Evolutionary conservation across 768 basidiomycete genomes (phyloP), one percentile per base, ranked within the genome.

Genomic region (Coprinellus micaceus): DNA sequence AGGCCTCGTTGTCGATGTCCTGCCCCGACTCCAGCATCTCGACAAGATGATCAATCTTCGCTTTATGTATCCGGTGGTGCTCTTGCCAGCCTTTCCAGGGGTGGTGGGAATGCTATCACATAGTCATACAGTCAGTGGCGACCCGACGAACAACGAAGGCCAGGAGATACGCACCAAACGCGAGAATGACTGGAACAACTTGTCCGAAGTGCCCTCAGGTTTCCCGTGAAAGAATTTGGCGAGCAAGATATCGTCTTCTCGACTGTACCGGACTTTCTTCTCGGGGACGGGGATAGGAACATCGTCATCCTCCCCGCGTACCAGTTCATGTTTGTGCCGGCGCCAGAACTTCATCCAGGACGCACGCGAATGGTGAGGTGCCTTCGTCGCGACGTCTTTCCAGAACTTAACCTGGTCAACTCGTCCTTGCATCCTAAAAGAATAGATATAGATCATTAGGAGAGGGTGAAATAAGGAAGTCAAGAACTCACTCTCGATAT

Each of bases 31-130:
- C 65, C 19, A 93, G 67, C 61, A 79, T 77, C 57, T 83, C 74
- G 41, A 90, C 86, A 39, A 89, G 79, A 70, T 91, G 85, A 63
- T 92, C 91, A 59, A 93, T 91, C 66, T 89, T 91, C 12, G 83
- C 78, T 66, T 92, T 93, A 67, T 93, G 91, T 63, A 92, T 91
- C 41, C 91, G 82, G 67, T 92, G 86, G 66, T 93, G 91, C 64
- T 94, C 91, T 68, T 94, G 91, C 91, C 91, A 94, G 13, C 91
- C 91, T 67, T 94, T 94, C 91, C 91, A 94, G 2, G 91, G 91
- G 73, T 94, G 91, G 66, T 92, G 89, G 1, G 90, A 83, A 68
- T 92, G 80, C 91, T 94, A 63, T 17, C 47, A 50, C 21, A 57
- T 5, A 41, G 50, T 19, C 15, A 52, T 53, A 51, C 40, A 58